Base-by-base conservation (phyloP, 2,329 filamentous ascomycete genomes). In the Pezicula rhizophila region DNA sequence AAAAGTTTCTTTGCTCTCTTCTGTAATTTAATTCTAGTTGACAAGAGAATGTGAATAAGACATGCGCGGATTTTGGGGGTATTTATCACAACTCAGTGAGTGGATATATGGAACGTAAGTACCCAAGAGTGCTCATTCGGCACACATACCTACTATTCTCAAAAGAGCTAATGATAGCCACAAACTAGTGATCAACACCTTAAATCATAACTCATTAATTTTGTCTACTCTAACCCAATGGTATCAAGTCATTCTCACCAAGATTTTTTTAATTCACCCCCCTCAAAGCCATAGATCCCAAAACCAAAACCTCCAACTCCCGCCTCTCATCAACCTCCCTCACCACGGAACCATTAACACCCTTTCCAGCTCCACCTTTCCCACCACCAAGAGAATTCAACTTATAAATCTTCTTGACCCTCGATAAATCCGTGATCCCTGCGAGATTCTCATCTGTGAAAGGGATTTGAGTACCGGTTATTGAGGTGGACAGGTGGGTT, bases 371-470 rank as follows among this genome's bases (percentile, higher is more conserved):
- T 50, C 48, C 57, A 28, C 51, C 53, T 23, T 23, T 23, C 23
- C 23, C 23, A 23, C 23, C 23, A 23, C 23, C 23, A 23, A 23
- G 23, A 7, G 76, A 73, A 53, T 86, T 86, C 26, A 96, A 69
- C 66, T 95, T 95, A 69, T 96, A 96, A 54, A 88, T 82, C 69
- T 95, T 96, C 62, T 80, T 81, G 28, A 96, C 78, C 61, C 82
- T 85, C 18, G 72, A 65, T 59, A 85, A 65, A 63, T 95, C 88
- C 2, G 83, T 78, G 23, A 80, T 69, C 1, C 66, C 61, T 0
- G 68, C 65, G 17, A 95, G 67, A n/a, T 72, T 73, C 4, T 76
- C 77, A 59, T 95, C 85, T 1, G 78, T 76, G 49, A 89, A 80
- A 0, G 74, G 62, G 0, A 77, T 64, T 1, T 75, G 66, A 0